Conservation (phyloP, 306 rosid species). For the Vicia faba region DNA sequence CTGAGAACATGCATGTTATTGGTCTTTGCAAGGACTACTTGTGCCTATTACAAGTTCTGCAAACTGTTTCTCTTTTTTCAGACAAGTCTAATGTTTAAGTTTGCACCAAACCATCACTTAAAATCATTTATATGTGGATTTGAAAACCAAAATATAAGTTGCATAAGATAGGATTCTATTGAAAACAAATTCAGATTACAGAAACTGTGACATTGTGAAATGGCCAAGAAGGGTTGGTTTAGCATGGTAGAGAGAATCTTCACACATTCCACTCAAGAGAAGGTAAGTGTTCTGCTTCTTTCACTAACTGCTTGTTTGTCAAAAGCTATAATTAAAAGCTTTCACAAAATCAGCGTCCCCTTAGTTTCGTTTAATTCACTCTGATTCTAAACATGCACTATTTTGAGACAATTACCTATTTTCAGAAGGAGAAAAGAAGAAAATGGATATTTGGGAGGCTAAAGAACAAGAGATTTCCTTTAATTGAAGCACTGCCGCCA, state of each 20-base stretch:
- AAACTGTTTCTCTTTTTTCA: constrained; percentile 40
- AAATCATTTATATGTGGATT: constrained; percentile 25
- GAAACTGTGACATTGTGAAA: constrained; percentile 49
- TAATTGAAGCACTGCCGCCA: constrained; percentile 56
- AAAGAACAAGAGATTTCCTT: constrained; percentile 53
- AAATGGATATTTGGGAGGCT: constrained; percentile 68
- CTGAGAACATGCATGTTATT: constrained; percentile 26
- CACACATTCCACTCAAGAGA: constrained; percentile 55
- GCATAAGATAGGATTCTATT: constrained; percentile 30
- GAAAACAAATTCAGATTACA: constrained; percentile 37
- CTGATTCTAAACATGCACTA: not conserved
- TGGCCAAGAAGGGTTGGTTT: constrained; percentile 84
- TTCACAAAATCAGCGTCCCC: not conserved
- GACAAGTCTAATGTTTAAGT: constrained; percentile 44
- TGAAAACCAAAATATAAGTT: constrained; percentile 28
- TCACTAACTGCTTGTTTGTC: not conserved
- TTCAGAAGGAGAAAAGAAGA: constrained; percentile 78
- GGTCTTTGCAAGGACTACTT: constrained; percentile 33
- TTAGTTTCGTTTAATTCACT: not conserved
- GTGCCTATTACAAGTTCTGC: constrained; percentile 35
- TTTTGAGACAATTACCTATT: not conserved
- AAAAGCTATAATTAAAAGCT: not conserved
- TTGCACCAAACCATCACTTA: constrained; percentile 34
- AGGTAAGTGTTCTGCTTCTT: constrained; percentile 47
- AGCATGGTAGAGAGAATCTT: constrained; percentile 67